Evolutionary conservation across 139 green algal genomes (phyloP).

Genomic region (Chlamydomonas asymmetrica): DNA sequence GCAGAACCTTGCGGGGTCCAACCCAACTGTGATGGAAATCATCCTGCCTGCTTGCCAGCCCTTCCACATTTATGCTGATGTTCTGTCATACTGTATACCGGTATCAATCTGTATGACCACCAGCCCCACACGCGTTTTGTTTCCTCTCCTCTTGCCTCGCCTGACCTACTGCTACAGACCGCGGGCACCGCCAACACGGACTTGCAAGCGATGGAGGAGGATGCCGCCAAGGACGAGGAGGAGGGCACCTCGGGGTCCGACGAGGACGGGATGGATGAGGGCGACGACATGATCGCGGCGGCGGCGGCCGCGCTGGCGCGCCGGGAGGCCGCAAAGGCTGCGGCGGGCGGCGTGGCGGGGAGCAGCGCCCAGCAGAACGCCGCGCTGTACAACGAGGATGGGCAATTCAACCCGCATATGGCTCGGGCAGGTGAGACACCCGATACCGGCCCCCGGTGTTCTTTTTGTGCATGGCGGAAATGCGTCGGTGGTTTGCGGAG

Average conservation of each 20-base stretch:
- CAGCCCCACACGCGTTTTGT: no score
- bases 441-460: no score
- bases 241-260: conserved; percentile 32
- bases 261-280: conserved; percentile 34
- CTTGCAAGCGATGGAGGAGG: conserved; percentile 17
- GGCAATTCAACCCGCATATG: conserved; percentile 82
- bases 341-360: not conserved
- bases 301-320: conserved; percentile 12
- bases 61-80: no score
- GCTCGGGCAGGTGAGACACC: no score
- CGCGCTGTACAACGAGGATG: conserved; percentile 73
- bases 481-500: no score
- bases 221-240: conserved; percentile 19
- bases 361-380: conserved; percentile 45
- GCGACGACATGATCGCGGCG: conserved; percentile 43
- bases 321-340: conserved; percentile 17
- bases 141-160: no score
- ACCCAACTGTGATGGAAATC: not conserved
- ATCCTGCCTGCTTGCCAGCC: not conserved
- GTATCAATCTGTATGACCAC: no score
- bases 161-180: no score
- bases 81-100: not conserved
- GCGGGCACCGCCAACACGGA: conserved; percentile 16
- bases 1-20: no score
- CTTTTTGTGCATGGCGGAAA: no score